These are phyloP conservation scores for Trichophyton benhamiae DNA, from an alignment of 2,329 filamentous ascomycete genomes.

Conservation along the genomic window DNA sequence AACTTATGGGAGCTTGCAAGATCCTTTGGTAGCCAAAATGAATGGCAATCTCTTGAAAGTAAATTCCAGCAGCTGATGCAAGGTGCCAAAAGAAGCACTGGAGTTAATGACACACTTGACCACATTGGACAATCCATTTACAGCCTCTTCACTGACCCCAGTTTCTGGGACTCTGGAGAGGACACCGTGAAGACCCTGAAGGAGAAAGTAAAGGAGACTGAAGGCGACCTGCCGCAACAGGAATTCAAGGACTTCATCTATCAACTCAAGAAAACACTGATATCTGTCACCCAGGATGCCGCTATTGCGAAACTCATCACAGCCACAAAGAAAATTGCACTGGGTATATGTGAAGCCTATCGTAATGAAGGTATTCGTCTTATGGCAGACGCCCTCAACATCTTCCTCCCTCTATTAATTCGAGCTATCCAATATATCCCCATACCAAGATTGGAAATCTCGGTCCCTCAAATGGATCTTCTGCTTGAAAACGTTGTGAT, in stretches of 20 bases:
- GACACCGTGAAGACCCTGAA: slow-evolving; percentile 51
- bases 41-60: slow-evolving; percentile 64
- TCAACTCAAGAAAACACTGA: slow-evolving; percentile 55
- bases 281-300: slow-evolving; percentile 57
- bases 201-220: slow-evolving; percentile 45
- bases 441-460: slow-evolving; percentile 79
- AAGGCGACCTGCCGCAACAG: slow-evolving; percentile 52
- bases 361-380: slow-evolving; percentile 57
- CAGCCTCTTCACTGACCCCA: slow-evolving; percentile 70
- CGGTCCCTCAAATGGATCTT: slow-evolving; percentile 70
- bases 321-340: slow-evolving; percentile 55
- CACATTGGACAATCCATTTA: slow-evolving; percentile 64
- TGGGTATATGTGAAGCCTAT: slow-evolving; percentile 55
- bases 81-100: slow-evolving; percentile 55
- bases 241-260: slow-evolving; percentile 61
- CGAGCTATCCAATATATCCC: slow-evolving; percentile 74
- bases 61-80: slow-evolving; percentile 58
- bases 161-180: slow-evolving; percentile 67
- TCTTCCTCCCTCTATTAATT: slow-evolving; percentile 68
- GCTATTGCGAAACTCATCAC: slow-evolving; percentile 58
- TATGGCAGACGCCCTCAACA: slow-evolving; percentile 60
- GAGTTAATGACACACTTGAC: slow-evolving; percentile 66
- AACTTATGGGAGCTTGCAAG: slow-evolving; percentile 73
- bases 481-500: slow-evolving; percentile 82
- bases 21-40: slow-evolving; percentile 60